Base-by-base conservation (phyloP, 768 basidiomycete species). In the Roridomyces roridus region DNA sequence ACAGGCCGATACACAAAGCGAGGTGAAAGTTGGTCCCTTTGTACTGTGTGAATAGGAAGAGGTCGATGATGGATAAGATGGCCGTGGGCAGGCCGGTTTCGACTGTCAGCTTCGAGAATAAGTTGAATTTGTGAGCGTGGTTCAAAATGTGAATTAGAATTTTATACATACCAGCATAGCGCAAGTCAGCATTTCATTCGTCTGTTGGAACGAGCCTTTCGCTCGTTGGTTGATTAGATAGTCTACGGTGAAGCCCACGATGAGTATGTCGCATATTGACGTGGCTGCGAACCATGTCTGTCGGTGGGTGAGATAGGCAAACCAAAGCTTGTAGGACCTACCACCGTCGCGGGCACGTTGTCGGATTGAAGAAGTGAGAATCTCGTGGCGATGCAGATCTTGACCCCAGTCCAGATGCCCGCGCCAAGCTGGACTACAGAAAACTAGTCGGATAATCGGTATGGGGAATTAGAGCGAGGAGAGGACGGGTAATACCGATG, bases 71-170 rank as follows among this genome's bases (percentile, higher is more conserved):
- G 15, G 55, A 58, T 4, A 50, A 52, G 0, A 50, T 1, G 6
- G 51, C 54, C 14, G 55, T 58, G 7, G 64, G 14, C 3, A 46
- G 11, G n/a, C 62, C 62, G 24, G 58, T 64, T 44, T 65, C 52
- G 9, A 54, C 49, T 3, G 55, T 57, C 14, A 46, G 15, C 36
- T 54, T n/a, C n/a, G n/a, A n/a, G n/a, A n/a, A n/a, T n/a, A n/a
- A n/a, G n/a, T n/a, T n/a, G n/a, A n/a, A n/a, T n/a, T n/a, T n/a
- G n/a, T n/a, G n/a, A n/a, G n/a, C n/a, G n/a, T n/a, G n/a, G n/a
- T n/a, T n/a, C n/a, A n/a, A n/a, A n/a, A n/a, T n/a, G n/a, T n/a
- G n/a, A n/a, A n/a, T n/a, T n/a, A n/a, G n/a, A n/a, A n/a, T n/a
- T n/a, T n/a, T n/a, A n/a, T n/a, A n/a, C n/a, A n/a, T n/a, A n/a